Conservation (phyloP, 306 rosid genomes). For the Castanea crenata region DNA sequence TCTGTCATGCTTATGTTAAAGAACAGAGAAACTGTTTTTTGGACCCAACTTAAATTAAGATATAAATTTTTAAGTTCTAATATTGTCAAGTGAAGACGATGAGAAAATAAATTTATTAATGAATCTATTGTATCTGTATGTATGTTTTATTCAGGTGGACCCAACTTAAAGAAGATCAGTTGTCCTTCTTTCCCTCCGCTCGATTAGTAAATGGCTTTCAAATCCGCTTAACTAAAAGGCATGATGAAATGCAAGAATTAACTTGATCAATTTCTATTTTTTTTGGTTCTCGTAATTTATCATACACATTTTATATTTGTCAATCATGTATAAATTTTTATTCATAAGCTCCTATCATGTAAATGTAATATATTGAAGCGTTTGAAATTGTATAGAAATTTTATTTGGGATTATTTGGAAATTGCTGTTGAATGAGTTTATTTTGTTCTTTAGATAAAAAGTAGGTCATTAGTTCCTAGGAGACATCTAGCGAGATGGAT, state of each 20-base stretch:
- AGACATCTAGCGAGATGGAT: no score
- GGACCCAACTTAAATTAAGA: no score
- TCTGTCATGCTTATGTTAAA: not conserved
- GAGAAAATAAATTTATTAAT: not conserved
- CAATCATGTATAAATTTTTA: not conserved
- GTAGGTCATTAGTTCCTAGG: no score
- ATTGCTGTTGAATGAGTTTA: no score
- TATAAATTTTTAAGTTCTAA: no score
- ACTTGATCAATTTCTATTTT: slow-evolving; percentile 4
- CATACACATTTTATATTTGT: slow-evolving; percentile 13
- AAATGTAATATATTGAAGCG: not conserved
- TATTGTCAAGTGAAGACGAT: no score
- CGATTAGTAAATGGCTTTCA: slow-evolving; percentile 84
- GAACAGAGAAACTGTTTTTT: not conserved
- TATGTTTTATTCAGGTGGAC: slow-evolving; percentile 59
- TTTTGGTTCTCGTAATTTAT: not conserved
- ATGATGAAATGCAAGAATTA: slow-evolving; percentile 20
- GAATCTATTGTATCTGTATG: slow-evolving; percentile 7
- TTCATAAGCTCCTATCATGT: not conserved
- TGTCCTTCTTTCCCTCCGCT: slow-evolving; percentile 95
- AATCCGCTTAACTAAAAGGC: slow-evolving; percentile 50
- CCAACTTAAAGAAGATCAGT: slow-evolving; percentile 71
- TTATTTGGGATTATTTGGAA: not conserved
- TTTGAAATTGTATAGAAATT: not conserved
- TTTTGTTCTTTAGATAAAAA: no score